Evolutionary conservation across 2,329 filamentous ascomycete genomes (phyloP).

Genomic region (Aureobasidium musti): DNA sequence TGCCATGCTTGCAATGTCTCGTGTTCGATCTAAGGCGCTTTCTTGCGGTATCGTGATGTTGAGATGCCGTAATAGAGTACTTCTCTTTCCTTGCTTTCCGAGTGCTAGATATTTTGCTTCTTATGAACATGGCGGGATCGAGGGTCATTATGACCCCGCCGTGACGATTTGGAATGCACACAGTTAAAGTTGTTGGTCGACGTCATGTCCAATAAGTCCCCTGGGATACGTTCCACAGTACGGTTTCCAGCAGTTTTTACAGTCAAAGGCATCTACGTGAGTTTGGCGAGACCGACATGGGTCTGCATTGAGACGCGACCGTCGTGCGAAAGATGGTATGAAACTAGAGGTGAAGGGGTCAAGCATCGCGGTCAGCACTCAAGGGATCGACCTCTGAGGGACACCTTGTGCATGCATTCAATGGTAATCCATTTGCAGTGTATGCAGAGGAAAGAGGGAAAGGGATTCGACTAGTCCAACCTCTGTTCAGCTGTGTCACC

Average conservation of each 20-base stretch:
- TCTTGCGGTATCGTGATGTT: neutral
- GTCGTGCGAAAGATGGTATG: no score
- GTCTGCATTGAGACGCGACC: no score
- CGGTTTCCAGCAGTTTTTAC: no score
- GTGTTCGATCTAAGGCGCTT: neutral
- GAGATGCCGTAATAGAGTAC: neutral
- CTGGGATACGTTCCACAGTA: neutral
- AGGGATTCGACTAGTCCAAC: neutral
- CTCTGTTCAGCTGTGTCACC: neutral
- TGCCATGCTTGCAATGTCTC: neutral
- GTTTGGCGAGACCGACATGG: neutral
- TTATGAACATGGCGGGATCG: neutral
- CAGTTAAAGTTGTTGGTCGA: slow-evolving; percentile 16
- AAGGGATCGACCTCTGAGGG: neutral
- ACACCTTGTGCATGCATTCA: neutral
- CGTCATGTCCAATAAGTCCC: slow-evolving; percentile 6
- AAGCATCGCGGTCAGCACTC: neutral
- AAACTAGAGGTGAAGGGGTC: neutral
- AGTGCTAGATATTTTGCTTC: neutral
- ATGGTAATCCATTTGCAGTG: neutral
- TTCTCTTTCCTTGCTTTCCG: neutral
- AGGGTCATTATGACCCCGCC: slow-evolving; percentile 5
- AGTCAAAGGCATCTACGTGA: neutral
- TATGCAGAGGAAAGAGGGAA: slow-evolving; percentile 6
- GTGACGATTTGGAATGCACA: neutral